Percentiles rank a stretch among this genome's conserved stretches.
Conservation (phyloP, 306 rosid species). For the Cucurbita argyrosperma region DNA sequence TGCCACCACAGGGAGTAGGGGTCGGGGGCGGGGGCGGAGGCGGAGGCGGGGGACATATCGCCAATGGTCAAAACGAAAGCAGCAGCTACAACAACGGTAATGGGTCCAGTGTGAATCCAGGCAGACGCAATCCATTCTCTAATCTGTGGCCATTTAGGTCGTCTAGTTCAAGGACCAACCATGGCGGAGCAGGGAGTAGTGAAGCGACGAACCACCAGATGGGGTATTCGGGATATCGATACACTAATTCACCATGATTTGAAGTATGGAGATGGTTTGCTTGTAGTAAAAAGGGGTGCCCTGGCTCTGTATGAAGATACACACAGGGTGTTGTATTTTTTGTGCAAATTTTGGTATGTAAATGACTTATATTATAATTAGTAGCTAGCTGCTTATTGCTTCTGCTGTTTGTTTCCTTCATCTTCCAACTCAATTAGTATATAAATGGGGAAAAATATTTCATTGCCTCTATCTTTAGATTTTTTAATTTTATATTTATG, state of each 20-base stretch:
- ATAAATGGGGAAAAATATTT: not conserved
- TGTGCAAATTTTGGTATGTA: not conserved
- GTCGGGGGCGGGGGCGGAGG: not conserved
- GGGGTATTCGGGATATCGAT: slow-evolving; percentile 3
- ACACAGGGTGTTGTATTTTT: not conserved
- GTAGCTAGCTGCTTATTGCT: slow-evolving; percentile 1
- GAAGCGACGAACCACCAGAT: not conserved
- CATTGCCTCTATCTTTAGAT: too few species aligned
- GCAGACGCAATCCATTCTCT: slow-evolving; percentile 9
- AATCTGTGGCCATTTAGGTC: slow-evolving; percentile 13
- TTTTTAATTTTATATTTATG: too few species aligned
- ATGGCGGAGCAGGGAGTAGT: not conserved
- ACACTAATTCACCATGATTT: not conserved
- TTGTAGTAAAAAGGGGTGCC: not conserved
- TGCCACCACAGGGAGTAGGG: slow-evolving; percentile 4
- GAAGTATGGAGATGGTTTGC: not conserved
- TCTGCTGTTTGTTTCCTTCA: not conserved
- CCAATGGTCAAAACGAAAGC: not conserved
- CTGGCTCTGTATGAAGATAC: not conserved
- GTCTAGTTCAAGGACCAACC: slow-evolving; percentile 3
- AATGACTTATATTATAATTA: not conserved
- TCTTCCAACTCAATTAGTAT: not conserved
- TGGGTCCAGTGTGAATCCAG: slow-evolving; percentile 1
- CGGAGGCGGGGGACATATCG: not conserved
- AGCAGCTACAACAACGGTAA: not conserved